Evolutionary conservation across 352 stramenopile species (phyloP).

Genomic region (Phytopythium helicoides): DNA sequence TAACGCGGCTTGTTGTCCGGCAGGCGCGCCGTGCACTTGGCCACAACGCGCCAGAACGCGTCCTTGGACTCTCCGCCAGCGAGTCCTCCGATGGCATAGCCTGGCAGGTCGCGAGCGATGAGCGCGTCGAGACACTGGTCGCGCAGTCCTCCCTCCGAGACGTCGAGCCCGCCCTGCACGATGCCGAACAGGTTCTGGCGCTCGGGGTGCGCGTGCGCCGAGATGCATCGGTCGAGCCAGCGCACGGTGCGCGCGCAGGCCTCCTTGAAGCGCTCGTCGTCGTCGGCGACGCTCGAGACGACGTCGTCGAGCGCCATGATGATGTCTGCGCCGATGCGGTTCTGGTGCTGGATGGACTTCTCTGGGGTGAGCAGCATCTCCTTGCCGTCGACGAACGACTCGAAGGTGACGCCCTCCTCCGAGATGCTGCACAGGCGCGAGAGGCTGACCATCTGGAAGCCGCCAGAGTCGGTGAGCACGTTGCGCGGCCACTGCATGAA

Average conservation of each 20-base stretch:
- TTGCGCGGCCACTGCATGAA: conserved; percentile 95
- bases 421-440: conserved; percentile 95
- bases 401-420: conserved; percentile 64
- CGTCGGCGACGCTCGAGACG: conserved; percentile 85
- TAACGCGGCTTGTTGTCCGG: conserved; percentile 95
- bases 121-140: conserved; percentile 92
- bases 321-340: conserved; percentile 96
- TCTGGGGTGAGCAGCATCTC: conserved; percentile 95
- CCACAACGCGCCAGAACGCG: conserved; percentile 95
- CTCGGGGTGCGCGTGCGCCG: conserved; percentile 80
- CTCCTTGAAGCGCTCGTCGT: conserved; percentile 90
- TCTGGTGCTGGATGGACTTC: conserved; percentile 90
- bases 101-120: conserved; percentile 76
- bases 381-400: conserved; percentile 88
- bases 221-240: conserved; percentile 95
- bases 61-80: conserved; percentile 92
- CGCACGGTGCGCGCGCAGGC: conserved; percentile 92
- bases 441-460: conserved; percentile 98
- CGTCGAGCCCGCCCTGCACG: conserved; percentile 95
- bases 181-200: conserved; percentile 97
- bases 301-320: conserved; percentile 99
- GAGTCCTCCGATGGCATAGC: conserved; percentile 96
- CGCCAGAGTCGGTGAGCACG: conserved; percentile 96
- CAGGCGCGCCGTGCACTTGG: conserved; percentile 66
- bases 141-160: conserved; percentile 85